Percentiles rank a stretch among this genome's conserved stretches.
Evolutionary conservation across 176 grass and related monocot genomes (phyloP).

Genomic region (Musa schizocarpa): DNA sequence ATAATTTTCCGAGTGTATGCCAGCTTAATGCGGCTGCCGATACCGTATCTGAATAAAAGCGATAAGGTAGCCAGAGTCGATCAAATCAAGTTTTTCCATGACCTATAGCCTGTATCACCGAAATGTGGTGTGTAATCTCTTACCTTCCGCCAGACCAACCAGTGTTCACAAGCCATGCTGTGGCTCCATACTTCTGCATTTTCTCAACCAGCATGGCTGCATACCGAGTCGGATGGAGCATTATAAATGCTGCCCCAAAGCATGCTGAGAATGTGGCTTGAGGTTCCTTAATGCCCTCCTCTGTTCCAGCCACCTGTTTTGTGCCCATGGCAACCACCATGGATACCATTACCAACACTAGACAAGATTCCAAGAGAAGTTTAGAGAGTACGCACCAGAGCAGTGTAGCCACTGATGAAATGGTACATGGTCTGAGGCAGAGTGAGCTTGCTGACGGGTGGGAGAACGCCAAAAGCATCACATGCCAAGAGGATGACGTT

Average conservation of each 20-base stretch:
- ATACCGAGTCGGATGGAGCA: conserved; percentile 97
- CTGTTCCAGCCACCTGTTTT: conserved; percentile 73
- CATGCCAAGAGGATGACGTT: conserved; percentile 96
- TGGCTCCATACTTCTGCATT: conserved; percentile 89
- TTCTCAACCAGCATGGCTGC: conserved; percentile 94
- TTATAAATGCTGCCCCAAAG: conserved; percentile 96
- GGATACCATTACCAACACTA: too few species aligned
- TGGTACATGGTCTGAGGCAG: conserved; percentile 98
- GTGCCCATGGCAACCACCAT: too few species aligned
- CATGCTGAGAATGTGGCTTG: conserved; percentile 95
- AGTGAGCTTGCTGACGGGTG: conserved; percentile 90
- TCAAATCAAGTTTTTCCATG: background rate
- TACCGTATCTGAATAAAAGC: conserved; percentile 50
- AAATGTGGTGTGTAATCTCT: background rate
- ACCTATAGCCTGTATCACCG: too few species aligned
- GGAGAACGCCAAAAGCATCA: conserved; percentile 90
- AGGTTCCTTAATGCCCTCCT: conserved; percentile 95
- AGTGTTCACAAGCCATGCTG: conserved; percentile 95
- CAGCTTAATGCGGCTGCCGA: conserved; percentile 81
- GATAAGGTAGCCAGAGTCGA: background rate
- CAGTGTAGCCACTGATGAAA: conserved; percentile 99
- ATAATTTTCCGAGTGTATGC: conserved; percentile 82
- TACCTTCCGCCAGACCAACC: conserved; percentile 98
- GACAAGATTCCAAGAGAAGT: background rate
- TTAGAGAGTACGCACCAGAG: conserved; percentile 33